Percentiles rank a stretch among this genome's conserved stretches.
Conservation (phyloP, 805 yeast genomes). For the Sugiyamaella mastotermitis region DNA sequence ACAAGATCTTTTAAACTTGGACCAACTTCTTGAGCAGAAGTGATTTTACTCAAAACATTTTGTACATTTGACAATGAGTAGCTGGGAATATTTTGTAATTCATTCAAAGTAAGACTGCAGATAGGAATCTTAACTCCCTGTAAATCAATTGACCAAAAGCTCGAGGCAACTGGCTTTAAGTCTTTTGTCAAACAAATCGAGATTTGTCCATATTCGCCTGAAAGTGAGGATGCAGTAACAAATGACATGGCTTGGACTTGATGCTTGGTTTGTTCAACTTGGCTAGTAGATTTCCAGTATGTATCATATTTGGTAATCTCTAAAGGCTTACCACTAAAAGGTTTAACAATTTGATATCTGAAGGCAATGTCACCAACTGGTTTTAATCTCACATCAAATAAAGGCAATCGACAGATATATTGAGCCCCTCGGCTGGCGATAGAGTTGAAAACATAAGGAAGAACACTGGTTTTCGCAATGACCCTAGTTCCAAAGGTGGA, state of each 20-base stretch:
- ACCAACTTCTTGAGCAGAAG: slow-evolving; percentile 32
- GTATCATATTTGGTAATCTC: slow-evolving; percentile 93
- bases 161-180: slow-evolving; percentile 68
- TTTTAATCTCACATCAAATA: slow-evolving; percentile 74
- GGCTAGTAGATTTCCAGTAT: slow-evolving; percentile 89
- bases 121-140: slow-evolving; percentile 49
- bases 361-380: slow-evolving; percentile 77
- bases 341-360: slow-evolving; percentile 76
- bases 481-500: slow-evolving; percentile 93
- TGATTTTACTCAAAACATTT: slow-evolving; percentile 24
- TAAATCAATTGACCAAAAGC: slow-evolving; percentile 17
- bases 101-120: slow-evolving; percentile 42
- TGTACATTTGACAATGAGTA: slow-evolving; percentile 22
- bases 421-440: slow-evolving; percentile 32
- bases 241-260: slow-evolving; percentile 46
- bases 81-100: slow-evolving; percentile 6
- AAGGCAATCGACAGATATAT: slow-evolving; percentile 48
- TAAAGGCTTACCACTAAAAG: slow-evolving; percentile 76
- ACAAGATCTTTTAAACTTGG: slow-evolving; percentile 42
- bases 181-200: slow-evolving; percentile 70
- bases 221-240: slow-evolving; percentile 85
- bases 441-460: slow-evolving; percentile 45
- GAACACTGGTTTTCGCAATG: slow-evolving; percentile 81
- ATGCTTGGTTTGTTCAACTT: slow-evolving; percentile 29
- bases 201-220: slow-evolving; percentile 70